Evolutionary conservation across 371 early-diverging fungal genomes (phyloP).

Genomic region (Dinochytrium kinnereticum): DNA sequence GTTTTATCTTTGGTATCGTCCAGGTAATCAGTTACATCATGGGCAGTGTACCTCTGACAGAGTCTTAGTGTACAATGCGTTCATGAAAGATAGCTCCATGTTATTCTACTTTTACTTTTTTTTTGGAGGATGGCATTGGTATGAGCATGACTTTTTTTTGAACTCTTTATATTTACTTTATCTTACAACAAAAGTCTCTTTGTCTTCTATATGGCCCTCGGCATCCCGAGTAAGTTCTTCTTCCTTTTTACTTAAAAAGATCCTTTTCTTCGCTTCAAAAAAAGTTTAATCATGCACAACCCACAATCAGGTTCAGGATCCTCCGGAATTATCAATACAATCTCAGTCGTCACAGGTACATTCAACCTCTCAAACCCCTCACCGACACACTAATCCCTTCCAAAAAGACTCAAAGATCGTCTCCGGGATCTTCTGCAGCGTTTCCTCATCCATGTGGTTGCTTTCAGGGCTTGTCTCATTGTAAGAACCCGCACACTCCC

Average conservation of each 20-base stretch:
- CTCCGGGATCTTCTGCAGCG: slow-evolving; percentile 20
- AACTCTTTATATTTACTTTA: neutral
- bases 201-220: slow-evolving; percentile 31
- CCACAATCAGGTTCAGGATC: slow-evolving; percentile 28
- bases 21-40: neutral
- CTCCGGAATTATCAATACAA: slow-evolving; percentile 26
- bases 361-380: neutral
- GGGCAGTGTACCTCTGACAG: neutral
- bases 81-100: slow-evolving; percentile 29
- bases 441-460: slow-evolving; percentile 15
- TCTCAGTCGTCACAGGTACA: slow-evolving; percentile 25
- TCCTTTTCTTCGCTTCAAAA: neutral
- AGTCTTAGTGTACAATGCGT: slow-evolving; percentile 32
- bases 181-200: slow-evolving; percentile 3
- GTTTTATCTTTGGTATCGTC: slow-evolving; percentile 33
- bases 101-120: slow-evolving; percentile 33
- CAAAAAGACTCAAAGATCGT: slow-evolving; percentile 16
- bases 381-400: neutral
- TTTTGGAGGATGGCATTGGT: slow-evolving; percentile 31
- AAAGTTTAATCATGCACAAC: too few relatives aligned
- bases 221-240: slow-evolving; percentile 17
- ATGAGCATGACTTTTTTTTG: neutral
- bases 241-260: neutral
- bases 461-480: slow-evolving; percentile 1
- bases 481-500: neutral